Evolutionary conservation across 2,329 filamentous ascomycete genomes (phyloP), one percentile per base, ranked within the genome.

Genomic region (Drechmeria coniospora): DNA sequence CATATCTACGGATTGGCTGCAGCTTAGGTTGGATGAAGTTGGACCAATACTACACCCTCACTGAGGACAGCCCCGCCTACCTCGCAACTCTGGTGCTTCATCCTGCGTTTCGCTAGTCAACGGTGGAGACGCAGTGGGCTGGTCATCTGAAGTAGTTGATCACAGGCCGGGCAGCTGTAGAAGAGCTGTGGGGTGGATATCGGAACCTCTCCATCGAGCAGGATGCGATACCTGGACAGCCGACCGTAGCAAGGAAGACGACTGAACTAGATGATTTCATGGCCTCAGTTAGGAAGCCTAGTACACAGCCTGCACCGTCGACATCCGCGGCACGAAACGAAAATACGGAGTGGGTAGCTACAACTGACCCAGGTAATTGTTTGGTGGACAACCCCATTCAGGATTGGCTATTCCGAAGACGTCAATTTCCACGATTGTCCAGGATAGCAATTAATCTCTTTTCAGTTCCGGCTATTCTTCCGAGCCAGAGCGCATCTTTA

Each of bases 341-440:
- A 18, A 28, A 32, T 19, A 18, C 17, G 13, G 30, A 32, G 26
- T 32, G 26, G 30, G 26, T 29, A 16, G 22, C 26, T 15, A 28
- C 12, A 15, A 21, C 22, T 13, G 25, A 32, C 20, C 30, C 25
- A 12, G 21, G 30, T 13, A 25, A 32, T 32, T 32, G 30, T 15
- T 21, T 32, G 22, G 30, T 32, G 22, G 26, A 32, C 18, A 13
- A 28, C 20, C 25, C 30, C 15, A 28, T 32, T 25, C 25, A 28
- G 15, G 28, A 28, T 23, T 25, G 26, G 30, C 21, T 32, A 21
- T 26, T 28, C 16, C 30, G 26, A 21, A 18, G 30, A 25, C 21
- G 22, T 13, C 30, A 32, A 22, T 28, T 28, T 23, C 30, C 21
- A 23, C 30, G 30, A 11, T 21, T 32, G 16, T 32, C 30, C 8